phyloP scores from a whole-genome alignment of 2,329 filamentous ascomycete genomes.

The Ceratocystis ficicola region DNA sequence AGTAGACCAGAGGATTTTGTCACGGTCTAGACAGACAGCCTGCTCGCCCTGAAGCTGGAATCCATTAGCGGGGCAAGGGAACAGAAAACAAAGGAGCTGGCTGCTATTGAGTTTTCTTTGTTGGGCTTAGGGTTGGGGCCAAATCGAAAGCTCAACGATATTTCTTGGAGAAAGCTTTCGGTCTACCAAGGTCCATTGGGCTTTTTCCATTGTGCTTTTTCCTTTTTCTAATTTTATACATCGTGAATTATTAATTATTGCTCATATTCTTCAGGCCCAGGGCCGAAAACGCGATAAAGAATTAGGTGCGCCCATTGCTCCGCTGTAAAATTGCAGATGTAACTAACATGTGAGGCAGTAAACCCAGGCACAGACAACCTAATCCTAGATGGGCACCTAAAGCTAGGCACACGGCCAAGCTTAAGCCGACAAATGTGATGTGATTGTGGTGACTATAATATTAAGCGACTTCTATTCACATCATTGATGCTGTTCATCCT shows the following conservation, averaged over 20 bases:
- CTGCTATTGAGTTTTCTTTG: not conserved
- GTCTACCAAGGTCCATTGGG: no score
- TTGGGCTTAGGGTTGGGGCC: not conserved
- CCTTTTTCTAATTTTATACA: no score
- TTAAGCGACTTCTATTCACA: not conserved
- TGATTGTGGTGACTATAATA: not conserved
- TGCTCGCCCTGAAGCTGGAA: not conserved
- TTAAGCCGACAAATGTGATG: not conserved
- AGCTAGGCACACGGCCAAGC: not conserved
- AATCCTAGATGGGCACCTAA: not conserved
- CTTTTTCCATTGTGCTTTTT: no score
- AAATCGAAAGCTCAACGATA: no score
- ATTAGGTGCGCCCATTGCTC: no score
- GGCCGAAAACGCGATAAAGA: no score
- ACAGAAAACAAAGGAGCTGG: not conserved
- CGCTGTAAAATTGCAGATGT: not conserved
- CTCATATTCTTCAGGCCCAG: no score
- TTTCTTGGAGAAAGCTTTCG: no score
- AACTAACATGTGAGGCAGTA: not conserved
- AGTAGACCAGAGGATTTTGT: not conserved
- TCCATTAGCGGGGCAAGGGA: not conserved
- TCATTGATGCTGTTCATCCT: not conserved
- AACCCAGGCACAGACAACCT: not conserved
- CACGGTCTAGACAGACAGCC: conserved; percentile 3
- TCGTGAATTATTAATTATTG: no score